A percentile compares a stretch with the other conserved stretches of the same genome.
phyloP scores from a whole-genome alignment of 177 flowering plant genomes.

The Tripterygium wilfordii region DNA sequence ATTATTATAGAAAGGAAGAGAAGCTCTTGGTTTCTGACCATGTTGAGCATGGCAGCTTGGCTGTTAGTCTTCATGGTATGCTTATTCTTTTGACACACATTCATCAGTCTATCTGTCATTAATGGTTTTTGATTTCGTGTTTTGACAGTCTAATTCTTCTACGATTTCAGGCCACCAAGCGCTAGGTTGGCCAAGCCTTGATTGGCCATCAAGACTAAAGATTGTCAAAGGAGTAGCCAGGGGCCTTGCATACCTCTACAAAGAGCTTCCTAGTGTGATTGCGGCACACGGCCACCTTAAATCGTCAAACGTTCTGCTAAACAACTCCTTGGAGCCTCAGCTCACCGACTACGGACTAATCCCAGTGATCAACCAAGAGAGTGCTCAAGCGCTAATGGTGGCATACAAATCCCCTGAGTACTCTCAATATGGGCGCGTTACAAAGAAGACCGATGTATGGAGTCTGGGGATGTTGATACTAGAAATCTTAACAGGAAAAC shows the following conservation, averaged over 20 bases:
- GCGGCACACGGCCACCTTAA: constrained; percentile 46
- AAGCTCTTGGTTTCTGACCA: constrained; percentile 63
- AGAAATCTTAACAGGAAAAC: constrained; percentile 34
- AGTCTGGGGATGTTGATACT: constrained; percentile 36
- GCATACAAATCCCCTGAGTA: constrained; percentile 47
- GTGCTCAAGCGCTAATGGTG: constrained; percentile 28
- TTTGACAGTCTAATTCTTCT: too few relatives aligned
- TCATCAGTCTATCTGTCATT: not conserved
- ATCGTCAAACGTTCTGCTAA: constrained; percentile 47
- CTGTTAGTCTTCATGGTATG: constrained; percentile 70
- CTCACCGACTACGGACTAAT: constrained; percentile 34
- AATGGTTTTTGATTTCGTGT: too few relatives aligned
- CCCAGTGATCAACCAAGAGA: constrained; percentile 40
- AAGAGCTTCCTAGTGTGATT: constrained; percentile 27
- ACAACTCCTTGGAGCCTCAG: constrained; percentile 21
- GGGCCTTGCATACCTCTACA: constrained; percentile 35
- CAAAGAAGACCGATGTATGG: constrained; percentile 55
- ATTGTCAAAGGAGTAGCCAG: constrained; percentile 36
- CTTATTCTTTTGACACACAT: not conserved
- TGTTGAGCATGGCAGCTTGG: constrained; percentile 63
- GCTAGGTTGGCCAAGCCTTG: constrained; percentile 31
- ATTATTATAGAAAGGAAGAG: constrained; percentile 76
- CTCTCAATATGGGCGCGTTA: constrained; percentile 27
- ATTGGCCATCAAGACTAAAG: constrained; percentile 42
- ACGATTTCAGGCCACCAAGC: constrained; percentile 39